Evolutionary conservation across 208 protist genomes (phyloP), one percentile per base, ranked within the genome.

Genomic region (Leishmania mexicana): DNA sequence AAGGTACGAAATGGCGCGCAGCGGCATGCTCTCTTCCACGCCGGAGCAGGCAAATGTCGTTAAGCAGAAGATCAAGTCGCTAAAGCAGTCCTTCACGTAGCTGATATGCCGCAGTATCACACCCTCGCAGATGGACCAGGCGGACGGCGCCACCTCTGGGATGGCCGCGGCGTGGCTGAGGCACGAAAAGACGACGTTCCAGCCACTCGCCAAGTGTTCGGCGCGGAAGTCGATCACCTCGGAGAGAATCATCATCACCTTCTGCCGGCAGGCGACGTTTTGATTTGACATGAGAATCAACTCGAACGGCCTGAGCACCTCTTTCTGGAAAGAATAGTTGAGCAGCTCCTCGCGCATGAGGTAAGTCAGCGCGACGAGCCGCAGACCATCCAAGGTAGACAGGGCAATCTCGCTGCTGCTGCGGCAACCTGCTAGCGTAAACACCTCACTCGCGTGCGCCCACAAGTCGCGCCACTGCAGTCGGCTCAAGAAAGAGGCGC

Each of bases 291-390:
- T 94, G 38, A 97, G 84, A 81, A 97, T 95, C 2, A 81, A 78
- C 79, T 93, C 88, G 71, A 97, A 94, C 6, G 94, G 92, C 60
- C 86, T 86, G 75, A 97, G 87, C 73, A 95, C 90, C 77, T 95
- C 90, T 80, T 96, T 96, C 81, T 97, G 94, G 80, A 96, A 96
- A 7, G 91, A 95, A 79, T 95, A 95, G 83, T 95, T 94, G 47
- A 93, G 84, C 77, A 95, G 80, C 78, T 96, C 92, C 77, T 96
- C 92, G 38, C 90, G 88, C 81, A 92, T 91, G 38, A 96, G 82
- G 65, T 95, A 97, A 35, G 81, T 93, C 49, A 95, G 86, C 15
- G 92, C 92, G 78, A 96, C 85, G 57, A 93, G 87, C 58, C 90
- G 87, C 64, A 96, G 82, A 7, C 92, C 92, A 57, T 92, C 90